Percentiles rank a stretch among this genome's conserved stretches.
phyloP scores from a whole-genome alignment of 179 eudicot species.

The Amaranthus tricolor region DNA sequence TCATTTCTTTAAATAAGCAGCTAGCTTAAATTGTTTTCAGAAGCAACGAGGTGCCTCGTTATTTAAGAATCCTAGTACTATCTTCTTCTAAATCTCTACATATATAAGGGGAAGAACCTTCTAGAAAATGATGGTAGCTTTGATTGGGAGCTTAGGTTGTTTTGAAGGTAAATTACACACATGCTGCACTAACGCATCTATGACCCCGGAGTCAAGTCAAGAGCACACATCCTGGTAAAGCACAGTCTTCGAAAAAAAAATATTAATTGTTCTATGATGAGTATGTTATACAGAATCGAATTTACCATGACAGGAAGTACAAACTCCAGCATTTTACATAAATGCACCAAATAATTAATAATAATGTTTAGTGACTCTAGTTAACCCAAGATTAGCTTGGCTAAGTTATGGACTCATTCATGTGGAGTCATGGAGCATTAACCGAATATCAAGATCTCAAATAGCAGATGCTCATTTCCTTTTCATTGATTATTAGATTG shows the following conservation, averaged over 20 bases:
- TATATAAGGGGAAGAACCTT: no score
- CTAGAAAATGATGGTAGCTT: no score
- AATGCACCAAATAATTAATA: background rate
- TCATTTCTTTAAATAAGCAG: conserved; percentile 8
- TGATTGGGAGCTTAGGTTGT: background rate
- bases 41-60: no score
- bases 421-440: no score
- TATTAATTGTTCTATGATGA: background rate
- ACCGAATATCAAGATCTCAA: no score
- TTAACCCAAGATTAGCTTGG: no score
- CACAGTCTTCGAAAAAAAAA: background rate
- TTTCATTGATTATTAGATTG: no score
- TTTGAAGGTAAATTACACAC: background rate
- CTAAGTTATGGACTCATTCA: no score
- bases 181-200: background rate
- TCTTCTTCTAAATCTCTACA: no score
- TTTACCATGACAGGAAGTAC: background rate
- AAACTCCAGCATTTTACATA: background rate
- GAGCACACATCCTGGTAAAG: background rate
- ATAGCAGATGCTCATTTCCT: no score
- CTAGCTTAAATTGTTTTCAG: background rate
- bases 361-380: no score
- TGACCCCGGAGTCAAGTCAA: background rate
- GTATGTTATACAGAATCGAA: background rate
- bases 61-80: no score